Base-by-base conservation (phyloP, 768 basidiomycete genomes). In the Tricholoma saponaceum region DNA sequence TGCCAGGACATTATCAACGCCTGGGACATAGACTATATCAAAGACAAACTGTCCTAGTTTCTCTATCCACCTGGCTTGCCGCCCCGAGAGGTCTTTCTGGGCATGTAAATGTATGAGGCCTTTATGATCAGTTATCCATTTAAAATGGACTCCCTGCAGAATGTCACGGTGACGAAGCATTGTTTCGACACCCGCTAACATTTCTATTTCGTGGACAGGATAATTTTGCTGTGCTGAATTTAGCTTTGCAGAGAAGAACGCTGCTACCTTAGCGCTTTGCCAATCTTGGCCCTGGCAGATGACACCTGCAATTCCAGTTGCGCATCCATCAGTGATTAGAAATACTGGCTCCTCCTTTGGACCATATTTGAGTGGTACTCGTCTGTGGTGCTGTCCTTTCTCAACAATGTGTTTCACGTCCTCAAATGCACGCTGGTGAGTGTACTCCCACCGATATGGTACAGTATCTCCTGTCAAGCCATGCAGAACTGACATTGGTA, bases 41-140 rank as follows among this genome's bases (percentile, higher is more conserved):
- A 56, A 78, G 33, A 76, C 67, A 51, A 70, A 77, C 26, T 76
- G 67, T 0, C 60, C 54, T 0, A 80, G 51, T 26, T 67, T 67
- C 55, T 76, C 65, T 14, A 68, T 44, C 78, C 76, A 77, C 0
- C 68, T 55, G 0, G 66, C 66, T 44, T 78, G 78, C 5, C 32
- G 18, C 23, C 50, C 26, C 5, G 39, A 41, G 2, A 41, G 39
- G 18, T 41, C 39, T 8, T 41, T 41, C n/a, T 41, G 39, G 3
- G 3, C n/a, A n/a, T n/a, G n/a, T n/a, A n/a, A n/a, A n/a, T n/a
- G 35, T 4, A 51, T 30, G 12, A 51, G 50, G 12, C 51, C 16
- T 5, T 33, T 52, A 14, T 52, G 51, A 32, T 52, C 51, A 10
- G 30, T 52, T 13, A 25, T 20, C 51, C 51, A 52, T 10, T n/a